These are phyloP conservation scores for Zancudomyces culisetae DNA, from an alignment of 371 early-diverging fungal species.

Conservation along the genomic window DNA sequence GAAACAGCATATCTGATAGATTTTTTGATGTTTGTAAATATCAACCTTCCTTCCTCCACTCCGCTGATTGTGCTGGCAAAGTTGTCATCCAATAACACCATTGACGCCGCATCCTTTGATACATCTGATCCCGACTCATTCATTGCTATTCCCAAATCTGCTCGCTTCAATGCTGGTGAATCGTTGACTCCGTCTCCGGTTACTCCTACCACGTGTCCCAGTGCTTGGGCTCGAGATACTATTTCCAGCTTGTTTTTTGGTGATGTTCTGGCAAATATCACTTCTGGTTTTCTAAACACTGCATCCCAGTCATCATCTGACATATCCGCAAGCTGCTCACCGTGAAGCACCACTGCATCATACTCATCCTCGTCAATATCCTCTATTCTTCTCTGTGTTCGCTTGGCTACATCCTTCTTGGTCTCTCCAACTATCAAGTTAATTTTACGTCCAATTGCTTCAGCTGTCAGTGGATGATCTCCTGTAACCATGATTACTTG, in stretches of 20 bases:
- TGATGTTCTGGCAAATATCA: conserved; percentile 81
- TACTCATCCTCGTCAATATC: conserved; percentile 57
- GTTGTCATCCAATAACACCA: conserved; percentile 92
- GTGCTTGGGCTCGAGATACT: conserved; percentile 55
- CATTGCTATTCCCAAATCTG: conserved; percentile 95
- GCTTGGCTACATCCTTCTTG: conserved; percentile 45
- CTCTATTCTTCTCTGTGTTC: conserved; percentile 33
- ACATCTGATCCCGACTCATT: conserved; percentile 86
- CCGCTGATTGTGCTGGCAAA: conserved; percentile 74
- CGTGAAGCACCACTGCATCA: conserved; percentile 72
- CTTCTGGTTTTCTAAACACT: conserved; percentile 65
- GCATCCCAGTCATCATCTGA: conserved; percentile 73
- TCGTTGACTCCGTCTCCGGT: conserved; percentile 91
- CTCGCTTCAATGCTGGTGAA: conserved; percentile 84
- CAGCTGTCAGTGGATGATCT: conserved; percentile 81
- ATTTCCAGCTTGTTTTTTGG: conserved; percentile 82
- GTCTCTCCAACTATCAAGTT: conserved; percentile 79
- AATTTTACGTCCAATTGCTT: conserved; percentile 73
- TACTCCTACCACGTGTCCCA: conserved; percentile 82
- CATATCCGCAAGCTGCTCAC: conserved; percentile 62
- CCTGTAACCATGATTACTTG: conserved; percentile 94
- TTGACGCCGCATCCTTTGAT: conserved; percentile 90
- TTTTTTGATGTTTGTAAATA: conserved; percentile 89
- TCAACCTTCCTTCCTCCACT: conserved; percentile 85
- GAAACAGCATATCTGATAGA: conserved; percentile 78